Conservation (phyloP, 2,329 filamentous ascomycete genomes). For the Coleophoma crateriformis region DNA sequence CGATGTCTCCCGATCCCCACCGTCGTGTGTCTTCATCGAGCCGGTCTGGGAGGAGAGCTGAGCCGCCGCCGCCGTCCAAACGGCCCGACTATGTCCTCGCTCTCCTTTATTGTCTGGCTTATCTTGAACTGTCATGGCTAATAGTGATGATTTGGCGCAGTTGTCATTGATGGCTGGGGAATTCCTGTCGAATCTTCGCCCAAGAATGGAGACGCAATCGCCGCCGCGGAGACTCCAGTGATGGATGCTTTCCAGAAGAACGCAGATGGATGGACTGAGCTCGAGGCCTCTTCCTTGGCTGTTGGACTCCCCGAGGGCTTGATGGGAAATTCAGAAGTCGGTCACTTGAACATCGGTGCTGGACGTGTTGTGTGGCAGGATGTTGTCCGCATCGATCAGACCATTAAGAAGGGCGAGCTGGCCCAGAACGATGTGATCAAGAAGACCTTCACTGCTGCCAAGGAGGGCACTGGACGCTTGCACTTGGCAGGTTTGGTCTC, state of each 20-base stretch:
- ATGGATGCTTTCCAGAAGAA: slow-evolving; percentile 91
- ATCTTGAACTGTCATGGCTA: slow-evolving; percentile 54
- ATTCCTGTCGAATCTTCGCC: slow-evolving; percentile 75
- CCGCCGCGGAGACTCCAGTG: slow-evolving; percentile 83
- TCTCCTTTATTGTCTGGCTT: slow-evolving; percentile 46
- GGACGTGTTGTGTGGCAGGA: slow-evolving; percentile 98
- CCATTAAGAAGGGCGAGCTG: slow-evolving; percentile 54
- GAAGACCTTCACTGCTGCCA: slow-evolving; percentile 70
- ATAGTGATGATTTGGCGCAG: slow-evolving; percentile 53
- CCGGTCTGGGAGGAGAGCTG: background rate
- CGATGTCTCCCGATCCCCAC: slow-evolving; percentile 4
- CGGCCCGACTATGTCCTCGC: slow-evolving; percentile 33
- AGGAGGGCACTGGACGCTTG: slow-evolving; percentile 83
- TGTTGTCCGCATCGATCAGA: slow-evolving; percentile 90
- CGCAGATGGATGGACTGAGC: slow-evolving; percentile 79
- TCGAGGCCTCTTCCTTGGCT: slow-evolving; percentile 92
- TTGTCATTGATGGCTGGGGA: slow-evolving; percentile 99
- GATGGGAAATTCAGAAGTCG: slow-evolving; percentile 99
- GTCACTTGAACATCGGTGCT: slow-evolving; percentile 96
- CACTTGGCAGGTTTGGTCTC: slow-evolving; percentile 91
- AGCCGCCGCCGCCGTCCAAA: slow-evolving; percentile 8
- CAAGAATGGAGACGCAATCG: slow-evolving; percentile 90
- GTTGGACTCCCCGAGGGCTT: slow-evolving; percentile 94
- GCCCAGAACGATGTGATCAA: slow-evolving; percentile 27
- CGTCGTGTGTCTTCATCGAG: background rate